Base-by-base conservation (phyloP, 2,329 filamentous ascomycete species). In the Harringtonia aguacate region DNA sequence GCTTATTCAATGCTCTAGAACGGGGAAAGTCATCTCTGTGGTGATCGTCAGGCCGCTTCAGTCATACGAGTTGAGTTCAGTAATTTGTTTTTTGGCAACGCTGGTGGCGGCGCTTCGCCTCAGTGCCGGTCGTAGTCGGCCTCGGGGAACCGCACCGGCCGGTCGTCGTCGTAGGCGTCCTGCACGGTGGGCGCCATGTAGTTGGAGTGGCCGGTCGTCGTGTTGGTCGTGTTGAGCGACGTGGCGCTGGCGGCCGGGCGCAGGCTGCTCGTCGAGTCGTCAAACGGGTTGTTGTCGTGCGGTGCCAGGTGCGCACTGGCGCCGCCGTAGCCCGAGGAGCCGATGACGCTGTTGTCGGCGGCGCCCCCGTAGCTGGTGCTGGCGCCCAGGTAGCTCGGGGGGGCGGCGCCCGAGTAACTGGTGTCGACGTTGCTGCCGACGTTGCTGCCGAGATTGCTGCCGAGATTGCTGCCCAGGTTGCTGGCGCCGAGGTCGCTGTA, bases 91-190 rank as follows among this genome's bases (percentile, higher is more conserved):
- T 8, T 34, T 34, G 14, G 31, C 14, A 6, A 34, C 14, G 7
- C 14, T 34, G 31, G 10, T 20, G 34, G 15, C 14, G 17, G 33
- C 33, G n/a, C n/a, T n/a, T n/a, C 14, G 33, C 7, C 4, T 50
- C 38, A 51, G 64, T 67, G 46, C 48, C 72, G 65, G 53, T 77
- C 72, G 56, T 81, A 81, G 55, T 77, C 70, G 30, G 58, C 77
- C 18, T 62, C 58, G 3, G 77, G 77, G 56, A 81, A 81, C 43
- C 72, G 68, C 18, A 63, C 70, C 0, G 73, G 70, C 46, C 58
- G 55, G 41, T 64, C 59, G 42, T 70, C 66, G 38, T 68, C 65
- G 49, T 69, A 72, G 24, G 64, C 63, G 18, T 67, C 63, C 20
- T 65, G 58, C 5, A 62, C 61, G 2, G 62, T 60, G 7, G 64